Base-by-base conservation (phyloP, 192 early-diverging fungal genomes). In the Radiomyces spectabilis region DNA sequence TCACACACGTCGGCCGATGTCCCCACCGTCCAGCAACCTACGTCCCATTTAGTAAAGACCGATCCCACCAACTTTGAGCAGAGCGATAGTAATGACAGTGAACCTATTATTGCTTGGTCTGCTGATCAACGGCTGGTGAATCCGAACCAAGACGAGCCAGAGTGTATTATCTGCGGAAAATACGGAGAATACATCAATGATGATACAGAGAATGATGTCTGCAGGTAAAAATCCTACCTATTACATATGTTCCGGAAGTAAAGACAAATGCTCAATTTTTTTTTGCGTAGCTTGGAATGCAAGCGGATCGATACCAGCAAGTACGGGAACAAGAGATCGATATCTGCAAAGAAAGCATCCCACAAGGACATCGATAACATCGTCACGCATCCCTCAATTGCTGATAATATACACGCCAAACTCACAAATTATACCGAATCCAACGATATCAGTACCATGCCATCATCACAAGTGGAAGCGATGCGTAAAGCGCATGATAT, bases 161-260 rank as follows among this genome's bases (percentile, higher is more conserved):
- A 55, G 0, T 77, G 76, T 37, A 31, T 62, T 15, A 41, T 76
- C 15, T 77, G 75, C 52, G 71, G 72, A 3, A 49, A 49, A 44
- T 77, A 67, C 49, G 76, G 75, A 1, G 76, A 64, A 49, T 74
- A 71, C 32, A 74, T 71, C 16, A 65, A 55, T 42, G 51, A 71
- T 33, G 33, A 48, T 3, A 74, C 75, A 7, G 42, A 74, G 4
- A 53, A 74, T 27, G 63, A 62, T 57, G 64, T 74, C 1, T 74
- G 72, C 49, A 72, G 68, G 71, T 60, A 63, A 54, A 21, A 30
- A 25, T 30, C 26, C 16, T 18, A 16, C 9, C 1, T 25, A 51
- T 27, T n/a, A 31, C 38, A 12, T 39, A 12, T 39, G 12, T 39
- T n/a, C 12, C n/a, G 46, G 12, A 5, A 29, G 21, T 25, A 12